Evolutionary conservation across 2,329 filamentous ascomycete genomes (phyloP).

Genomic region (Ophidiomyces ophidiicola): DNA sequence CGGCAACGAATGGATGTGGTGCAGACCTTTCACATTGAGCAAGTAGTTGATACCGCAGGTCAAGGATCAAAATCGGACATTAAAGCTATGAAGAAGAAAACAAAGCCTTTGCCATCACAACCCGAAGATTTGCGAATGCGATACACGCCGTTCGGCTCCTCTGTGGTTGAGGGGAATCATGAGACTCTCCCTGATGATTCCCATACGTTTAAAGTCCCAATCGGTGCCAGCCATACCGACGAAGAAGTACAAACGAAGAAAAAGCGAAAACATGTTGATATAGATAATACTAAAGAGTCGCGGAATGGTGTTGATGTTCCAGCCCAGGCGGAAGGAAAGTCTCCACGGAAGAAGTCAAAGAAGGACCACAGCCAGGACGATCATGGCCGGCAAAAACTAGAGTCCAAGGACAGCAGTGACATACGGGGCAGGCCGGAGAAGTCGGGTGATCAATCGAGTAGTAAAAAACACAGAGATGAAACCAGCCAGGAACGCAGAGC

Average conservation of each 20-base stretch:
- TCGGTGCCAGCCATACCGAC: constrained; percentile 19
- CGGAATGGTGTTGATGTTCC: constrained; percentile 15
- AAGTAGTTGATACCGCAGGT: constrained; percentile 11
- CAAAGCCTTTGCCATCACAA: constrained; percentile 30
- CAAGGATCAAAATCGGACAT: background rate
- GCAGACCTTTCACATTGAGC: constrained; percentile 19
- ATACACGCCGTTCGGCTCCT: constrained; percentile 33
- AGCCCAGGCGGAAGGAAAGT: constrained; percentile 7
- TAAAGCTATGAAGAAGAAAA: constrained; percentile 15
- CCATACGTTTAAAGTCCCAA: constrained; percentile 26
- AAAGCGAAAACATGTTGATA: constrained; percentile 10
- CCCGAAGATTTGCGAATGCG: constrained; percentile 36
- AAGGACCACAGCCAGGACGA: constrained; percentile 17
- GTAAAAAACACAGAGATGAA: constrained; percentile 31
- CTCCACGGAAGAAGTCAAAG: constrained; percentile 32
- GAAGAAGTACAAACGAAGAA: constrained; percentile 30
- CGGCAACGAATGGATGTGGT: constrained; percentile 16
- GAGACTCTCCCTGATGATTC: constrained; percentile 30
- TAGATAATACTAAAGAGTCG: background rate
- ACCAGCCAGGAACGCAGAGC: constrained; percentile 25
- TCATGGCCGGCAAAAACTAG: background rate
- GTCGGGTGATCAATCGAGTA: constrained; percentile 20
- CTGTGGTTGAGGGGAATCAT: constrained; percentile 23
- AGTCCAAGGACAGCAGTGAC: background rate
- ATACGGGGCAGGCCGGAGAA: constrained; percentile 8